Percentiles rank a stretch among this genome's conserved stretches.
Conservation (phyloP, 441 rosid species). For the Viola pubescens region DNA sequence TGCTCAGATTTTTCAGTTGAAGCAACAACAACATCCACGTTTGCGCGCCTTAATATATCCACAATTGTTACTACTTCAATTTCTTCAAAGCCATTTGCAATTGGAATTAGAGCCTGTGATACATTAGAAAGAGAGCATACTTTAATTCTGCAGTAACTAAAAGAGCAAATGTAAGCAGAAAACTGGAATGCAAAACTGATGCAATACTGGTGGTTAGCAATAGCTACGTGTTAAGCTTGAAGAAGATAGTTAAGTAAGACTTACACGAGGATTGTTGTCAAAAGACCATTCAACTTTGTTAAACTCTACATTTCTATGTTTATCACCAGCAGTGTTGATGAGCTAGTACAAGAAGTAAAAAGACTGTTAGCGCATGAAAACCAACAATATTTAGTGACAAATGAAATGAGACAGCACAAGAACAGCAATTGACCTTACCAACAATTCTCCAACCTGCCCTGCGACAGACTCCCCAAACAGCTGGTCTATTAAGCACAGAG, state of each 20-base stretch:
- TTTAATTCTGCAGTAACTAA: not conserved
- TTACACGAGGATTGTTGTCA: slow-evolving; percentile 56
- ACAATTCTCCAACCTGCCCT: slow-evolving; percentile 44
- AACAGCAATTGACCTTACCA: slow-evolving; percentile 36
- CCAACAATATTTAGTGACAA: not conserved
- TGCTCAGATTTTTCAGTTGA: slow-evolving; percentile 61
- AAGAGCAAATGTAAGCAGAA: not conserved
- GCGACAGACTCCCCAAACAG: slow-evolving; percentile 74
- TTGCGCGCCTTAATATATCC: slow-evolving; percentile 80
- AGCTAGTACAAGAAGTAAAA: slow-evolving; percentile 33
- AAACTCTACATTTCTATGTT: slow-evolving; percentile 53
- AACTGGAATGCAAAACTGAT: not conserved
- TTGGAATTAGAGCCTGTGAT: slow-evolving; percentile 73
- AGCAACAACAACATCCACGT: slow-evolving; percentile 72
- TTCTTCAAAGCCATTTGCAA: slow-evolving; percentile 83
- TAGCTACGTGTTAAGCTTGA: not conserved
- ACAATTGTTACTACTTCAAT: slow-evolving; percentile 61
- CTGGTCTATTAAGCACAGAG: slow-evolving; percentile 70
- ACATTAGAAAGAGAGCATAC: slow-evolving; percentile 10
- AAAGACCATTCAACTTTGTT: slow-evolving; percentile 70
- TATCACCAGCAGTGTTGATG: slow-evolving; percentile 36
- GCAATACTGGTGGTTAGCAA: not conserved
- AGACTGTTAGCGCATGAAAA: slow-evolving; percentile 14
- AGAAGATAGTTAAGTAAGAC: slow-evolving; percentile 20
- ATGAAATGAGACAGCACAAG: not conserved